Percentiles rank a stretch among this genome's conserved stretches.
Conservation (phyloP, 2,329 filamentous ascomycete species). For the Aspergillus viridinutans region DNA sequence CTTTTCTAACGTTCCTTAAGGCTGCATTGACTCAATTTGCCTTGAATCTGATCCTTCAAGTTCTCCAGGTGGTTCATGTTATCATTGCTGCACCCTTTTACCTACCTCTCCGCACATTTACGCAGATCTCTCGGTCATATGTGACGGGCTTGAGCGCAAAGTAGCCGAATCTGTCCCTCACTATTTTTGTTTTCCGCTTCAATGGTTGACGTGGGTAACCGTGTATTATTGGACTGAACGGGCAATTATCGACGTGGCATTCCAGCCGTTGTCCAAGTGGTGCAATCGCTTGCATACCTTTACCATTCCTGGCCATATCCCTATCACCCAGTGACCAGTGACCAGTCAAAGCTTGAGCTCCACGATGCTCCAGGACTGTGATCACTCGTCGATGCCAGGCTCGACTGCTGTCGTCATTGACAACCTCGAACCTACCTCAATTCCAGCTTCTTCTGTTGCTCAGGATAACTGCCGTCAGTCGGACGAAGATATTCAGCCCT, state of each 20-base stretch:
- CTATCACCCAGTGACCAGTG: conserved; percentile 5
- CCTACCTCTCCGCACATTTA: not conserved
- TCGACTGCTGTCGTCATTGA: conserved; percentile 10
- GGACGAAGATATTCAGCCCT: conserved; percentile 11
- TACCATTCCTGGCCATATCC: conserved; percentile 18
- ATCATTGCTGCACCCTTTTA: not conserved
- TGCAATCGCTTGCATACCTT: conserved; percentile 15
- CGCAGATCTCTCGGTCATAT: not conserved
- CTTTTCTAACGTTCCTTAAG: conserved; percentile 13
- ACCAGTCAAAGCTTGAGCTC: conserved; percentile 13
- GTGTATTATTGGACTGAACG: conserved; percentile 14
- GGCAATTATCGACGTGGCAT: conserved; percentile 29
- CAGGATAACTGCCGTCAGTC: conserved; percentile 10
- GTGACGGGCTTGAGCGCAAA: not conserved
- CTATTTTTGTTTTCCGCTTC: not conserved
- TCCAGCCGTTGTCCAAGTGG: conserved; percentile 22
- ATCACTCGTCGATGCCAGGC: conserved; percentile 15
- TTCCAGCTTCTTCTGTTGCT: conserved; percentile 7
- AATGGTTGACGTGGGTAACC: conserved; percentile 13
- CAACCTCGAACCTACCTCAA: conserved; percentile 9
- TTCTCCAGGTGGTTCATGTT: not conserved
- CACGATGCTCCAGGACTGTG: conserved; percentile 16
- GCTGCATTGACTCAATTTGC: not conserved
- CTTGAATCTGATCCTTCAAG: not conserved
- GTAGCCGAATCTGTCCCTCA: not conserved